Conservation (phyloP, 345 rosid species). For the Bruguiera parviflora region DNA sequence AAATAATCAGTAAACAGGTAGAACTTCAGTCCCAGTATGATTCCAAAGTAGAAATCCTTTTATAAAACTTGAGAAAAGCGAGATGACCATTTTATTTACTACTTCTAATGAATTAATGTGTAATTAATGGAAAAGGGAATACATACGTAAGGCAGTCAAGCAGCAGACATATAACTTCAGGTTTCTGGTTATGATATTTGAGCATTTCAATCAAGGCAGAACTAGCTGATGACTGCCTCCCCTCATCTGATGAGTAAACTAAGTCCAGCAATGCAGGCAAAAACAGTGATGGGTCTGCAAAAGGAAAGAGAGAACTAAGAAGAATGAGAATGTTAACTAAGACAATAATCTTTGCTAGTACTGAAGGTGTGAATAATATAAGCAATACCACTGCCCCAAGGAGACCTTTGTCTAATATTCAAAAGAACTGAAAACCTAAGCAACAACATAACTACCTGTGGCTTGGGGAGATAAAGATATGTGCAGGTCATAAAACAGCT, state of each 20-base stretch:
- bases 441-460: too few species aligned
- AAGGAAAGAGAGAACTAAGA: constrained; percentile 14
- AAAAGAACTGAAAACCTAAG: too few species aligned
- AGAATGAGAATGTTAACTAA: constrained; percentile 11
- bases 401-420: too few species aligned
- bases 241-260: constrained; percentile 49
- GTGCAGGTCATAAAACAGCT: too few species aligned
- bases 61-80: constrained; percentile 6
- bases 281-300: constrained; percentile 66
- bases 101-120: neutral
- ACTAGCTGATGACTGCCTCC: constrained; percentile 40
- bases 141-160: constrained; percentile 76
- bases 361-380: too few species aligned
- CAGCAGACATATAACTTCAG: constrained; percentile 62
- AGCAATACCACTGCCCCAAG: too few species aligned
- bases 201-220: constrained; percentile 58
- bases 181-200: constrained; percentile 50
- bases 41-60: neutral
- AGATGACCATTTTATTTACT: neutral
- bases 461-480: too few species aligned
- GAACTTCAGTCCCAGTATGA: neutral
- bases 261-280: constrained; percentile 59
- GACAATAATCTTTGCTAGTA: neutral
- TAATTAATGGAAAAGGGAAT: constrained; percentile 1
- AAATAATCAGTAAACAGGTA: constrained; percentile 12